Percentiles rank a stretch among this genome's conserved stretches.
These are phyloP conservation scores for Neofusicoccum parvum DNA, from an alignment of 2,329 filamentous ascomycete genomes.

Conservation along the genomic window DNA sequence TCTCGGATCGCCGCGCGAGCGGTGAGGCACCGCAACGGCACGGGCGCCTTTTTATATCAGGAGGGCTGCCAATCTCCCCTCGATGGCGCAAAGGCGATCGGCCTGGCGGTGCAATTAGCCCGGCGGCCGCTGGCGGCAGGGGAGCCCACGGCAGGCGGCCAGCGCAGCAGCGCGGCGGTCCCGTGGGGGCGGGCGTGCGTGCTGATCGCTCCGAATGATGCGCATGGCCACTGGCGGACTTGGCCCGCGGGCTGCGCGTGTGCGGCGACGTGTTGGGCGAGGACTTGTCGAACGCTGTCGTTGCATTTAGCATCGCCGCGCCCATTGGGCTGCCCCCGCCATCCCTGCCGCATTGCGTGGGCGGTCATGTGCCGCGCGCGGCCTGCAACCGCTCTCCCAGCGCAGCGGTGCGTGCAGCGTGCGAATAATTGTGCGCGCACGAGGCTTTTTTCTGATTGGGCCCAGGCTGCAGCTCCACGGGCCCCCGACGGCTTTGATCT, in stretches of 20 bases:
- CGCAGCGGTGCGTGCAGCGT: slow-evolving; percentile 3
- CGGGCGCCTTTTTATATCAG: slow-evolving; percentile 7
- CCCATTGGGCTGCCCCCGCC: slow-evolving; percentile 20
- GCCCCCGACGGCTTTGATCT: slow-evolving; percentile 15
- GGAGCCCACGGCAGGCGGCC: not conserved
- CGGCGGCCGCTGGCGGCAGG: not conserved
- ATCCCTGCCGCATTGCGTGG: slow-evolving; percentile 31
- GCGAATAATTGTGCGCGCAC: slow-evolving; percentile 1
- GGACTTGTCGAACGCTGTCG: slow-evolving; percentile 20
- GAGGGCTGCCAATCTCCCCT: slow-evolving; percentile 17
- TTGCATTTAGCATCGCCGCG: slow-evolving; percentile 21
- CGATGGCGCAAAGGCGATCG: slow-evolving; percentile 19
- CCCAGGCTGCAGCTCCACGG: not conserved
- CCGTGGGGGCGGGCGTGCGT: slow-evolving; percentile 17
- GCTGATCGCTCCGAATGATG: slow-evolving; percentile 20
- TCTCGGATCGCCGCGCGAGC: slow-evolving; percentile 14
- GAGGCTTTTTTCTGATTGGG: slow-evolving; percentile 19
- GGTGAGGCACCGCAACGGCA: slow-evolving; percentile 16
- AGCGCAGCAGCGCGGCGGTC: slow-evolving; percentile 13
- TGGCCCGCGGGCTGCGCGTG: slow-evolving; percentile 11
- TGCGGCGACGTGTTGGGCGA: slow-evolving; percentile 19
- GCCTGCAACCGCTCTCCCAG: slow-evolving; percentile 8
- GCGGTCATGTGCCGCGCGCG: slow-evolving; percentile 29
- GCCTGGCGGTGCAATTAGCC: slow-evolving; percentile 7
- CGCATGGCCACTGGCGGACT: slow-evolving; percentile 19